These are phyloP conservation scores for Cercospora berteroae DNA, from an alignment of 2,329 filamentous ascomycete genomes.

Conservation along the genomic window DNA sequence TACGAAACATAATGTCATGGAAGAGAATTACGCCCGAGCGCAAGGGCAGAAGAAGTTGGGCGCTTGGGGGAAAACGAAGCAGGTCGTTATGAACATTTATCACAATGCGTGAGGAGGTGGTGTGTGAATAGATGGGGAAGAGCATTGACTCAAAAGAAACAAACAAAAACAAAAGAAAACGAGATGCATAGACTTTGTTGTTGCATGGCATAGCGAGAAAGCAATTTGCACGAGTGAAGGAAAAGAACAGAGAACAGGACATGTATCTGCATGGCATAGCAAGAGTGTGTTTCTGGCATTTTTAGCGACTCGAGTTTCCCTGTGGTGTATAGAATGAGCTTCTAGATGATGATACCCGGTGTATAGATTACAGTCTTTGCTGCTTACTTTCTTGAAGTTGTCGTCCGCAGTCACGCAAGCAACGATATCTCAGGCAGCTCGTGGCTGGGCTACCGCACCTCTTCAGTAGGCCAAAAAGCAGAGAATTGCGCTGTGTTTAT, in stretches of 20 bases:
- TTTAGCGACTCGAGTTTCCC: background rate
- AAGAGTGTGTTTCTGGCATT: background rate
- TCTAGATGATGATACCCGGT: conserved; percentile 1
- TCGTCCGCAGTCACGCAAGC: too few relatives aligned
- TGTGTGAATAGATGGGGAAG: background rate
- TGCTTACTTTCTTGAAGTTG: background rate
- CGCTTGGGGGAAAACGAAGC: conserved; percentile 21
- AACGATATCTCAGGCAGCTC: too few relatives aligned
- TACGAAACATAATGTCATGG: conserved; percentile 71
- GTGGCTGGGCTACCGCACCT: too few relatives aligned
- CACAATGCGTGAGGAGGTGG: conserved; percentile 21
- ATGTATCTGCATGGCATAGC: background rate
- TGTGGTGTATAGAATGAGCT: background rate
- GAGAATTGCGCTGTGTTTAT: background rate
- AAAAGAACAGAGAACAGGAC: background rate
- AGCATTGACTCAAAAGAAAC: background rate
- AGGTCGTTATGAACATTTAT: conserved; percentile 20
- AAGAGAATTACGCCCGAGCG: conserved; percentile 55
- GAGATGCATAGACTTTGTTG: background rate
- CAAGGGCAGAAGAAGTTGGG: conserved; percentile 18
- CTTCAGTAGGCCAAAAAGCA: background rate
- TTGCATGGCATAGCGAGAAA: background rate
- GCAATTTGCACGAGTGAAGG: background rate
- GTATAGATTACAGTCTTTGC: background rate
- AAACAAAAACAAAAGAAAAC: background rate